Percentiles rank a stretch among this genome's conserved stretches.
phyloP scores from a whole-genome alignment of 768 basidiomycete genomes.

The Boletus subcaerulescens region DNA sequence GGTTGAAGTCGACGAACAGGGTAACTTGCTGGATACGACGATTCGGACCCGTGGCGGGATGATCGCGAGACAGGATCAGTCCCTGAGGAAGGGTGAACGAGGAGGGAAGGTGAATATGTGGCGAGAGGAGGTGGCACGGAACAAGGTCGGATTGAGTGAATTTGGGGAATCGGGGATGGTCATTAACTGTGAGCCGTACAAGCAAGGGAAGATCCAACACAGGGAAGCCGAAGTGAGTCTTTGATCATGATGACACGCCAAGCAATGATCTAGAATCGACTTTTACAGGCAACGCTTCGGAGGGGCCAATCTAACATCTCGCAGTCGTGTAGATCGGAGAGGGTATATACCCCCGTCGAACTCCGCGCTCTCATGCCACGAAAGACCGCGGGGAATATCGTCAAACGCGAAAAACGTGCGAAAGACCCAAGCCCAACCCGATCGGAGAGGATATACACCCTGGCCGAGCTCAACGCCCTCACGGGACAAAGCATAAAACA shows the following conservation, averaged over 20 bases:
- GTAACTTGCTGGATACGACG: conserved; percentile 20
- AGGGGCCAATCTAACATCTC: conserved; percentile 20
- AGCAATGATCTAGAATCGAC: background rate
- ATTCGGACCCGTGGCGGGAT: conserved; percentile 10
- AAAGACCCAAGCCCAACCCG: conserved; percentile 28
- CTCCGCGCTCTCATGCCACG: conserved; percentile 15
- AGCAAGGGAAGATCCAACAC: conserved; percentile 13
- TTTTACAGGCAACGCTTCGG: conserved; percentile 14
- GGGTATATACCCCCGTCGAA: conserved; percentile 20
- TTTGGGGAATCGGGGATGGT: conserved; percentile 16
- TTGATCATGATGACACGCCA: background rate
- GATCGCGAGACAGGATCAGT: conserved; percentile 1
- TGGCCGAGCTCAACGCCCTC: conserved; percentile 33
- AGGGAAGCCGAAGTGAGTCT: conserved; percentile 24
- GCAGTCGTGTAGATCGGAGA: conserved; percentile 28
- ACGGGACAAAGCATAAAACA: conserved; percentile 25
- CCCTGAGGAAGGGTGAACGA: conserved; percentile 14
- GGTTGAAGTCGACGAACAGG: conserved; percentile 30
- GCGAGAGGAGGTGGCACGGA: conserved; percentile 50
- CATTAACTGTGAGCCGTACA: conserved; percentile 14
- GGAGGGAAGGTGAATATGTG: conserved; percentile 48
- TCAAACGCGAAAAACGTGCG: conserved; percentile 11
- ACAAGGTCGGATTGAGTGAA: conserved; percentile 16
- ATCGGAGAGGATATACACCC: conserved; percentile 34
- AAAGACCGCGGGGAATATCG: conserved; percentile 3